Evolutionary conservation across 805 yeast genomes (phyloP), one percentile per base, ranked within the genome.

Genomic region (Torulaspora maleeae): DNA sequence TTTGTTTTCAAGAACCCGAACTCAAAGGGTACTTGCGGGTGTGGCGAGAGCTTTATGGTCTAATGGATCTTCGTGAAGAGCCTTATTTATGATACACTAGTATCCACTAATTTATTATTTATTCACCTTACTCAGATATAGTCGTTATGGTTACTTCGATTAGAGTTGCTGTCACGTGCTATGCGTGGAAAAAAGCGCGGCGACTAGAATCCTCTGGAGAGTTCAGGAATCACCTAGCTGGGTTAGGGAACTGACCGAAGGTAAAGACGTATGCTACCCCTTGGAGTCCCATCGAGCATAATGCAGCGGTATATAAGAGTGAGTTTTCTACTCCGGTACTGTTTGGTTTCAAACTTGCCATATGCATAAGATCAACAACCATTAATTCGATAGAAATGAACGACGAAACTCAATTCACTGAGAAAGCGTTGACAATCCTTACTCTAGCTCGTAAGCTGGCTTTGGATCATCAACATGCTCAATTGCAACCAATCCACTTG

Each of bases 31-130:
- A 86, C 95, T 40, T 93, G 99, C 69, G 99, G 99, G 10, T 93
- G 99, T 67, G 99, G 99, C 44, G 99, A 93, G 71, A 87, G 96
- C 4, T 93, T 93, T 66, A 93, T 90, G 96, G 96, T 91, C 13
- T 45, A 11, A 17, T 8, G 22, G n/a, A 20, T 17, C 15, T 5
- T 11, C 12, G 32, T 27, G 35, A 36, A 22, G 10, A 8, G 25
- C 25, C 25, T 38, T 37, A 37, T 37, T 37, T 37, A 37, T 37
- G 25, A 37, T 16, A 35, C 20, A 16, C n/a, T 12, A 42, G 27
- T 29, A 25, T 41, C 24, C 11, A 43, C 38, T 38, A 33, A 27
- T 48, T 47, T 37, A 42, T 48, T 45, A 44, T 52, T 38, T 45
- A 47, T 49, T 49, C 36, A 41, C 20, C 24, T 39, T 38, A 43